phyloP scores from a whole-genome alignment of 257 asterid genomes.

The Perilla frutescens region DNA sequence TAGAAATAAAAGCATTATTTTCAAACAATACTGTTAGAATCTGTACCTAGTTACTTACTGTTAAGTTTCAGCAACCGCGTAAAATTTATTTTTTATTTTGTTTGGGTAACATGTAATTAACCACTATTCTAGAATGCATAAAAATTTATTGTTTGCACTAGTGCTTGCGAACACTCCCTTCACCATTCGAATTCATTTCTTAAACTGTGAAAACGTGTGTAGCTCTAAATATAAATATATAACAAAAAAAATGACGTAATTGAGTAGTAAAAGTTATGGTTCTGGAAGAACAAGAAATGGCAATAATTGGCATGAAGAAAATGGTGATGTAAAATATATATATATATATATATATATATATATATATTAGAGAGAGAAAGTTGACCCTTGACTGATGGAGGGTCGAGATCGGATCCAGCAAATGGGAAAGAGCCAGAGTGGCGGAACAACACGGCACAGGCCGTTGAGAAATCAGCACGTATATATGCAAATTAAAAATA shows the following conservation, averaged over 20 bases:
- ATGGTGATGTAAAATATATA: not conserved
- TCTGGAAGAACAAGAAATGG: not conserved
- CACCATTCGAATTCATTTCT: too few species aligned
- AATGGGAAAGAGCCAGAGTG: conserved; percentile 8
- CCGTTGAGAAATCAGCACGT: conserved; percentile 23
- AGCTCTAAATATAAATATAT: too few species aligned
- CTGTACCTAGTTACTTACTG: too few species aligned
- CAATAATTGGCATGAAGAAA: conserved; percentile 12
- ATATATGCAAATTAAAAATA: not conserved
- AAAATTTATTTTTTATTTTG: too few species aligned
- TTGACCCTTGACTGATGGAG: conserved; percentile 8
- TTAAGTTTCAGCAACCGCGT: too few species aligned
- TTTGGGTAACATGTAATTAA: too few species aligned
- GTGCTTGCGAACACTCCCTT: too few species aligned
- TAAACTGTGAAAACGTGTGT: too few species aligned
- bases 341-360: not conserved
- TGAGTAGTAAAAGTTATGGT: not conserved
- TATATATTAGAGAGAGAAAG: not conserved
- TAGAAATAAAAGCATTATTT: too few species aligned
- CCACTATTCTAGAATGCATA: too few species aligned
- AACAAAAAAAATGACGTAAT: not conserved
- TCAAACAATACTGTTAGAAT: too few species aligned
- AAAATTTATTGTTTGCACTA: too few species aligned
- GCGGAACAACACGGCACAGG: not conserved
- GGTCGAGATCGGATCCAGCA: conserved; percentile 36